Base-by-base conservation (phyloP, 73 alveolate species). In the Stentor roeselii region DNA sequence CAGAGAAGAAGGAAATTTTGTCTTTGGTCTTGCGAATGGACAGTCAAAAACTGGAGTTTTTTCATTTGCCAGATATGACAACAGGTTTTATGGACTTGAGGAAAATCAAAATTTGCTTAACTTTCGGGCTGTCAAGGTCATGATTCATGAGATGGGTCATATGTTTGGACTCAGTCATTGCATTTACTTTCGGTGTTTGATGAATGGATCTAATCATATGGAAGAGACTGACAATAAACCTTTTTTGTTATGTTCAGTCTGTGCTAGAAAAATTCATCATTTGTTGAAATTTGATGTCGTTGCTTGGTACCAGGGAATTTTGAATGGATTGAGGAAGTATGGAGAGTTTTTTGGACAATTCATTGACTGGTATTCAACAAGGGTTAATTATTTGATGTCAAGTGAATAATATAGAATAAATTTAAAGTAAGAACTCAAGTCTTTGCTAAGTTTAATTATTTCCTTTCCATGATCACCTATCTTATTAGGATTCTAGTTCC, bases 141-240 rank as follows among this genome's bases (percentile, higher is more conserved):
- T 95, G 92, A 90, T 94, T 0, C 97, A 95, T 86, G 99, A 95
- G 86, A 90, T 95, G 42, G 90, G 97, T 50, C 95, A 92, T 74
- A 92, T 95, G 98, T 93, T 95, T 86, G 99, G 99, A 50, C 86
- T 95, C 85, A 87, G 88, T 80, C 97, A 95, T 85, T 95, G 99
- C 59, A 90, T 86, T 21, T 95, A 87, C 85, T 87, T 87, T 90
- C 88, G 90, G 61, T 95, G 99, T 83, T 88, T 92, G 38, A 92
- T 95, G 98, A 95, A 95, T 87, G 99, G 99, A 30, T 82, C 94
- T 37, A 84, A 88, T 78, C 93, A 89, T 75, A 88, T 85, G 39
- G 88, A 86, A 59, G 60, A 92, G 85, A 50, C 78, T 86, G 78
- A 92, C 75, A 60, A 75, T 61, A 86, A 84, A n/a, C 93, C 93